A percentile compares a stretch with the other conserved stretches of the same genome.
Evolutionary conservation across 2,329 filamentous ascomycete species (phyloP).

Genomic region (Claviceps humidiphila): DNA sequence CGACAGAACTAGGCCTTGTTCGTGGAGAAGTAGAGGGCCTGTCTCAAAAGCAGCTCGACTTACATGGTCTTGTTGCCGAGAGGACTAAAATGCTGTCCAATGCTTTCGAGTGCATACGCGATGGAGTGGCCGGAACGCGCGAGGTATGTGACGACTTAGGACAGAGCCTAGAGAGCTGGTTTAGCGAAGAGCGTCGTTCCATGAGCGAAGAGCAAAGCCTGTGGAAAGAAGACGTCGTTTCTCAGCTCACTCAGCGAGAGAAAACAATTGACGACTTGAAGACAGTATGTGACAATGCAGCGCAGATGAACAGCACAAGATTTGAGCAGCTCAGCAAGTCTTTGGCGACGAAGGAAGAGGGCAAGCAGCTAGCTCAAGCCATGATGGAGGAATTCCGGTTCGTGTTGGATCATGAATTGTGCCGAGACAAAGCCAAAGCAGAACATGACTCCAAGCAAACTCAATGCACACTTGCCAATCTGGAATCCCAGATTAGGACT

Average conservation of each 20-base stretch:
- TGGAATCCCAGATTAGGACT: constrained; percentile 12
- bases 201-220: constrained; percentile 1
- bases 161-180: constrained; percentile 1
- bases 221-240: constrained; percentile 1
- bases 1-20: constrained; percentile 1
- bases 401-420: constrained; percentile 13
- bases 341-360: constrained; percentile 4
- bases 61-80: constrained; percentile 5
- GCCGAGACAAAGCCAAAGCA: constrained; percentile 10
- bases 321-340: constrained; percentile 2
- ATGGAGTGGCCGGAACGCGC: not conserved
- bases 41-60: constrained; percentile 5
- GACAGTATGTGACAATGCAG: not conserved
- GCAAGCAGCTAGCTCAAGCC: constrained; percentile 8
- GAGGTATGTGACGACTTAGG: not conserved
- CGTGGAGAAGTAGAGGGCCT: constrained; percentile 2
- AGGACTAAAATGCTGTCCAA: not conserved
- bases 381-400: constrained; percentile 10
- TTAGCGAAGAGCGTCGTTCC: not conserved
- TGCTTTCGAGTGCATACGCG: not conserved
- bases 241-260: not conserved
- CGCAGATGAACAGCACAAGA: not conserved
- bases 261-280: constrained; percentile 2
- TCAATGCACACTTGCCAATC: constrained; percentile 5
- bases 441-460: constrained; percentile 7